These are phyloP conservation scores for Gastrolobium villosum DNA, from an alignment of 306 rosid genomes.

Conservation along the genomic window DNA sequence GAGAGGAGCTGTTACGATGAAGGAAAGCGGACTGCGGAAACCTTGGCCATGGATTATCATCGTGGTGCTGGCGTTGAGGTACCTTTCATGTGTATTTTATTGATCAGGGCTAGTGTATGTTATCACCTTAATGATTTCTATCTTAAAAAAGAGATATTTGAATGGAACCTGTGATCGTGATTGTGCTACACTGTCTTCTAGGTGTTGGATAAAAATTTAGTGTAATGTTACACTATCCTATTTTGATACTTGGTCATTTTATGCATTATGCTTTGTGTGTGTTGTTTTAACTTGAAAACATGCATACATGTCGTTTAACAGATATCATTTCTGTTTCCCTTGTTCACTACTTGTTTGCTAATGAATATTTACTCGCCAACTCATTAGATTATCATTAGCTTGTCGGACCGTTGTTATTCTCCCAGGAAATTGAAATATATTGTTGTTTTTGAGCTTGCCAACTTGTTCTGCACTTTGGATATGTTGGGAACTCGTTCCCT, in stretches of 20 bases:
- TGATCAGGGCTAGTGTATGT: constrained; percentile 22
- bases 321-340: not conserved
- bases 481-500: too few species aligned
- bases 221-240: not conserved
- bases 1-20: constrained; percentile 99
- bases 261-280: not conserved
- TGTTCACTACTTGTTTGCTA: not conserved
- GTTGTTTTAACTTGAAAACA: constrained; percentile 26
- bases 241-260: not conserved
- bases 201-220: not conserved
- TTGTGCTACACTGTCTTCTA: not conserved
- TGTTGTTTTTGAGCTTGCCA: constrained; percentile 23
- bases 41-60: constrained; percentile 95
- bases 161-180: too few species aligned
- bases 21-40: constrained; percentile 98
- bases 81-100: constrained; percentile 23
- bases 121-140: not conserved
- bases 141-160: too few species aligned
- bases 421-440: not conserved
- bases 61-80: constrained; percentile 99
- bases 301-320: not conserved
- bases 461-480: constrained; percentile 2
- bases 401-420: not conserved
- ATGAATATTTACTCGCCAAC: not conserved
- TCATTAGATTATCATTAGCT: not conserved